phyloP scores from a whole-genome alignment of 139 green algal genomes.

The Picochlorum sp. region DNA sequence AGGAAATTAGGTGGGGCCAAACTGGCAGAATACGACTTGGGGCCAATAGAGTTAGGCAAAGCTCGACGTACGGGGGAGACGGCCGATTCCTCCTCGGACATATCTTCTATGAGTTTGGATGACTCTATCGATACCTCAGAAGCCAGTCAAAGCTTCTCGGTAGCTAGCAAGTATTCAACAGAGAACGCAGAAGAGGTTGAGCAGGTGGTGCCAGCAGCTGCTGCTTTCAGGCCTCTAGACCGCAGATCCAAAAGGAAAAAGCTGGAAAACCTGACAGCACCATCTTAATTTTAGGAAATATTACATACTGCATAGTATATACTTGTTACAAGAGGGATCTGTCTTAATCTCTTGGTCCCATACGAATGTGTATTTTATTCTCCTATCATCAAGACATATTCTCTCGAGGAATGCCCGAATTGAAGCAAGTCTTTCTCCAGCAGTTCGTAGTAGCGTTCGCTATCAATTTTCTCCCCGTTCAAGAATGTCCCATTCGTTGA shows the following conservation, averaged over 20 bases:
- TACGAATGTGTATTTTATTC: too few species aligned
- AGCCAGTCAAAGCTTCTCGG: neutral
- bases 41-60: constrained; percentile 36
- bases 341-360: constrained; percentile 27
- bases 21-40: constrained; percentile 17
- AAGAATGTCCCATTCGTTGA: constrained; percentile 89
- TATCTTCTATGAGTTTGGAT: neutral
- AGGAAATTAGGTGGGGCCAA: constrained; percentile 69
- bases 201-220: neutral
- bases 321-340: too few species aligned
- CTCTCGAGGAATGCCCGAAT: constrained; percentile 76
- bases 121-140: neutral
- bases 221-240: constrained; percentile 15
- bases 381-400: constrained; percentile 90
- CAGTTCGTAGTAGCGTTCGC: constrained; percentile 79
- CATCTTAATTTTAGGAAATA: too few species aligned
- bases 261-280: too few species aligned
- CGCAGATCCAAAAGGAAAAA: constrained; percentile 28
- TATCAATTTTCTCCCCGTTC: constrained; percentile 76
- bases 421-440: constrained; percentile 73
- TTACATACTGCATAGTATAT: too few species aligned
- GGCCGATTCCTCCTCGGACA: neutral
- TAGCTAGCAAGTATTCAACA: too few species aligned
- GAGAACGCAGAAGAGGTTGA: neutral
- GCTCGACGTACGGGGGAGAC: constrained; percentile 22